phyloP scores from a whole-genome alignment of 257 asterid genomes.

The Marsdenia floribunda region DNA sequence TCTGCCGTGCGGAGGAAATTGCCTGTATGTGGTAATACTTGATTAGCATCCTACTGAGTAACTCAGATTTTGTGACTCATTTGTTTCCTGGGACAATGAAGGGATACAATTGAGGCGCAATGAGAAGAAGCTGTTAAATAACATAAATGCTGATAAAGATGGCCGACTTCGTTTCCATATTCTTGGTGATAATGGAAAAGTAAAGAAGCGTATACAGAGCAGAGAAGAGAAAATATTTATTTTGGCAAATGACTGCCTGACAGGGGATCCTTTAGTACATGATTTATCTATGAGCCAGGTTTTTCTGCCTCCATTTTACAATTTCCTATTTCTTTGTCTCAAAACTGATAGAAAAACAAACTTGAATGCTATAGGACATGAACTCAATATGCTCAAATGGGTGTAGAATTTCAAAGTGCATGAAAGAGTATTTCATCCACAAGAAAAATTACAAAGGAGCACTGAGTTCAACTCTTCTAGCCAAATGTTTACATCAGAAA shows the following conservation, averaged over 20 bases:
- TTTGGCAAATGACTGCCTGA: slow-evolving; percentile 88
- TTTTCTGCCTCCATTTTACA: slow-evolving; percentile 24
- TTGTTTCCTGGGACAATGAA: slow-evolving; percentile 38
- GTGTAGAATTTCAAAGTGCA: slow-evolving; percentile 88
- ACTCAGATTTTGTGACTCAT: slow-evolving; percentile 15
- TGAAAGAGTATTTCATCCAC: slow-evolving; percentile 83
- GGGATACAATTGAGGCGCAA: slow-evolving; percentile 98
- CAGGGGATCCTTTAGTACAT: slow-evolving; percentile 85
- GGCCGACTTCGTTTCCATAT: slow-evolving; percentile 88
- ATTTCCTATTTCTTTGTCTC: slow-evolving; percentile 5
- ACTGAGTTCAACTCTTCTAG: slow-evolving; percentile 58
- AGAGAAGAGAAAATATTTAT: slow-evolving; percentile 94
- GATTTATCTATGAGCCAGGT: slow-evolving; percentile 97
- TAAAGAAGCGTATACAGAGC: slow-evolving; percentile 82
- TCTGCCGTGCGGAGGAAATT: slow-evolving; percentile 87
- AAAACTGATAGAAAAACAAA: slow-evolving; percentile 11
- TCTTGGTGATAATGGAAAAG: slow-evolving; percentile 77
- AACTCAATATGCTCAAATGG: slow-evolving; percentile 87
- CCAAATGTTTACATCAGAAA: slow-evolving; percentile 82
- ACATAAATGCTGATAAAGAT: slow-evolving; percentile 79
- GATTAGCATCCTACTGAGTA: slow-evolving; percentile 17
- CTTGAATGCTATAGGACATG: slow-evolving; percentile 48
- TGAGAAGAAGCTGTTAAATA: slow-evolving; percentile 87
- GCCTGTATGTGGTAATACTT: slow-evolving; percentile 45
- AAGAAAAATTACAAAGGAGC: slow-evolving; percentile 79